Evolutionary conservation across 2,329 filamentous ascomycete genomes (phyloP).

Genomic region (Fusarium subtropicale): DNA sequence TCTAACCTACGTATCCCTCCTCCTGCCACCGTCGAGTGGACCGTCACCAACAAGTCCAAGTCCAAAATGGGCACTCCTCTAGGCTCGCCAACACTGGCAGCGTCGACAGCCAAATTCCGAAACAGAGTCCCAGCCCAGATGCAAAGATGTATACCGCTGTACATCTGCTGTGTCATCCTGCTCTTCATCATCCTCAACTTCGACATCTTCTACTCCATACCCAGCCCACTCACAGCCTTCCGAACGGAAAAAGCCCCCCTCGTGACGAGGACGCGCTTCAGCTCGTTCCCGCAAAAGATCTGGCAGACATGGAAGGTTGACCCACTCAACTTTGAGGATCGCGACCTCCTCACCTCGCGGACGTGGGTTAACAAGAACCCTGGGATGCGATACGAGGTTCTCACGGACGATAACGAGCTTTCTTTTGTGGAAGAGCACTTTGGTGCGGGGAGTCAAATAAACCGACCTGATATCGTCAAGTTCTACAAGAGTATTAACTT

Average conservation of each 20-base stretch:
- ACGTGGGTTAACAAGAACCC: conserved; percentile 77
- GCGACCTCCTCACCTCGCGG: conserved; percentile 68
- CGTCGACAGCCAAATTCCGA: conserved; percentile 52
- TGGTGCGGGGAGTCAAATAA: conserved; percentile 71
- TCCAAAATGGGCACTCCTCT: conserved; percentile 50
- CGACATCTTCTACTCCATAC: conserved; percentile 53
- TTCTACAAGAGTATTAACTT: conserved; percentile 70
- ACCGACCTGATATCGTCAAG: conserved; percentile 73
- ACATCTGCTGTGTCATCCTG: conserved; percentile 57
- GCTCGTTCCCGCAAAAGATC: conserved; percentile 73
- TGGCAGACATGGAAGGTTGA: conserved; percentile 83
- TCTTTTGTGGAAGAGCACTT: conserved; percentile 76
- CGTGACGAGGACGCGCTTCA: conserved; percentile 37
- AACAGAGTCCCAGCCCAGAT: conserved; percentile 60
- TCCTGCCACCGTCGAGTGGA: conserved; percentile 26
- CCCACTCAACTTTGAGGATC: conserved; percentile 73
- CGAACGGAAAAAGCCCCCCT: conserved; percentile 25
- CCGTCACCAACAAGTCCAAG: conserved; percentile 16
- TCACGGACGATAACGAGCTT: conserved; percentile 76
- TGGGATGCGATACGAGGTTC: conserved; percentile 73
- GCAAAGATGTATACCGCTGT: conserved; percentile 60
- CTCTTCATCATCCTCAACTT: conserved; percentile 61
- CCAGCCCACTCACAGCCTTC: conserved; percentile 38
- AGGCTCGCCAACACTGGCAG: conserved; percentile 53
- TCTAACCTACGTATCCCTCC: conserved; percentile 39